Evolutionary conservation across 352 stramenopile genomes (phyloP), one percentile per base, ranked within the genome.

Genomic region (Saprolegnia parasitica): DNA sequence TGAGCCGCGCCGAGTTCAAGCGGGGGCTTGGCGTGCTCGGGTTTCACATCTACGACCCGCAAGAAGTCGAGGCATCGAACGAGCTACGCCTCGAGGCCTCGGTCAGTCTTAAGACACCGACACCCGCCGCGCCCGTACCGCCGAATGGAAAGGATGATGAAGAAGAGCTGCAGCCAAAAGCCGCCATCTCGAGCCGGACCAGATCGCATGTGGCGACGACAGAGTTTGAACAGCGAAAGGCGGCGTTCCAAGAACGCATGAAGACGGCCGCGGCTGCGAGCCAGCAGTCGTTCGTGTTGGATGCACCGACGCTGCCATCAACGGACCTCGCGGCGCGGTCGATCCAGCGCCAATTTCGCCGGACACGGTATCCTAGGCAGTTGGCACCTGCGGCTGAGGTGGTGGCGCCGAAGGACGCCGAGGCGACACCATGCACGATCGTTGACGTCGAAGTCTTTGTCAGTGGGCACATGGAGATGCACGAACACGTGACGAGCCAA

Each of bases 201-300:
- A 35, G 5, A 35, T 35, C 29, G 5, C 29, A 65, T 40, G 39
- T 76, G 23, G 73, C 81, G 23, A 37, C 72, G 26, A 77, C 71
- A 11, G 86, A 94, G 60, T 94, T 92, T 57, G 76, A 89, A 50
- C 76, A 80, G 29, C 75, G 86, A 20, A 92, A 91, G 47, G 75
- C 89, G 67, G 67, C 81, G 29, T 94, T 94, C 55, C 67, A 77
- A 49, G 77, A 94, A 32, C 78, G 86, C 67, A 92, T 92, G 73
- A 91, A 92, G 57, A 73, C 78, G 16, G 87, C 91, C 37, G 83
- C 80, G 1, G 80, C 78, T 0, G 65, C 76, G 4, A 92, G 83
- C 56, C 84, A 75, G 50, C 85, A 88, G 47, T 91, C 82, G 58
- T 52, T 89, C 10, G 83, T 94, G 5, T 89, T 92, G 35, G 84